Percentiles rank a stretch among this genome's conserved stretches.
These are phyloP conservation scores for Veloporphyrellus conicus DNA, from an alignment of 1,284 basidiomycete species.

Conservation along the genomic window DNA sequence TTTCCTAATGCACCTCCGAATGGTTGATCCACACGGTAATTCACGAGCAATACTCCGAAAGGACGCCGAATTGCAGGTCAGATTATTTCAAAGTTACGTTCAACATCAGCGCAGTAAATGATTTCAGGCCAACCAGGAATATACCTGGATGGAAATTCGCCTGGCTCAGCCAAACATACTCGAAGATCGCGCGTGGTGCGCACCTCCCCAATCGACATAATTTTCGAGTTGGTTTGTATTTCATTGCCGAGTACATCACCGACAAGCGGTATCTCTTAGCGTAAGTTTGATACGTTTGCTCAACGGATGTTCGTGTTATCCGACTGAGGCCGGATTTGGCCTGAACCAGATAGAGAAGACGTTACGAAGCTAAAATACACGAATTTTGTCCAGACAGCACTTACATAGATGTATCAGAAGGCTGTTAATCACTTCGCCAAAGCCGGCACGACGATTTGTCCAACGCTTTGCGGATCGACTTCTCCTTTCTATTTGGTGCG, in stretches of 20 bases:
- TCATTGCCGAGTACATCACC: background rate
- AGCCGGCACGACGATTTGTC: constrained; percentile 36
- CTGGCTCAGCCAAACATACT: constrained; percentile 39
- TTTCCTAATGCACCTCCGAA: constrained; percentile 47
- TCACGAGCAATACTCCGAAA: constrained; percentile 10
- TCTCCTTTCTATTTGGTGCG: constrained; percentile 46
- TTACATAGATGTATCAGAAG: background rate
- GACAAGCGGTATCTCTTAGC: constrained; percentile 21
- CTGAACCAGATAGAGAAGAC: constrained; percentile 38
- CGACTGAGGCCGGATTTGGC: constrained; percentile 39
- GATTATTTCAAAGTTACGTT: constrained; percentile 37
- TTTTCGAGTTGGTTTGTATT: constrained; percentile 36
- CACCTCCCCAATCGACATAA: constrained; percentile 39
- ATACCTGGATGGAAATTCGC: constrained; percentile 42
- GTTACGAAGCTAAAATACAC: constrained; percentile 28
- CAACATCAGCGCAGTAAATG: constrained; percentile 40
- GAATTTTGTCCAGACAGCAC: background rate
- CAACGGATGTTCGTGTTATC: constrained; percentile 46
- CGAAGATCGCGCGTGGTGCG: constrained; percentile 34
- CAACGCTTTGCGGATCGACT: constrained; percentile 39
- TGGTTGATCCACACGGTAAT: constrained; percentile 42
- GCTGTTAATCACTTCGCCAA: constrained; percentile 19
- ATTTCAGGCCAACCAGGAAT: constrained; percentile 38
- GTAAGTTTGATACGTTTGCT: constrained; percentile 41
- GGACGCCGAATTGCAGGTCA: background rate